Evolutionary conservation across 306 rosid species (phyloP).

Genomic region (Arachis hypogaea): DNA sequence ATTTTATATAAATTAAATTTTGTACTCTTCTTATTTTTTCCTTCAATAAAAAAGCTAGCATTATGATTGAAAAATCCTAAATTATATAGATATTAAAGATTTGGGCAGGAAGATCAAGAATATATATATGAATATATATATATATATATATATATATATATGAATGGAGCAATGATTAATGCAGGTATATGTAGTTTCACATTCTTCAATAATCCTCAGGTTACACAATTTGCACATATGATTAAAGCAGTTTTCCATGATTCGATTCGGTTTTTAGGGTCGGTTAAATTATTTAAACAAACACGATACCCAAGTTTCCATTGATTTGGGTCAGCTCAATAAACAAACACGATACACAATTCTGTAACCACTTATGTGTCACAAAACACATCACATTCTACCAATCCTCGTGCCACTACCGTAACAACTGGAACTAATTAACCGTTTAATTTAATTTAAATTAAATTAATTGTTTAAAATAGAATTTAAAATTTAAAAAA

Average conservation of each 20-base stretch:
- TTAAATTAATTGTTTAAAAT: no score
- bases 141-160: background rate
- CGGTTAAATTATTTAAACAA: constrained; percentile 47
- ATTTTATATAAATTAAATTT: background rate
- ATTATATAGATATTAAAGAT: constrained; percentile 14
- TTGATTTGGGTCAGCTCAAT: constrained; percentile 33
- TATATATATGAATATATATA: background rate
- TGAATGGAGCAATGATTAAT: constrained; percentile 15
- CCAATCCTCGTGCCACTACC: no score
- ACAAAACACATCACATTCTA: no score
- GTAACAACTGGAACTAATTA: no score
- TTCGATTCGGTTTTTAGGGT: constrained; percentile 54
- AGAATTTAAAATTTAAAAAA: no score
- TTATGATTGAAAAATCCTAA: constrained; percentile 48
- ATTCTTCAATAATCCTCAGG: constrained; percentile 9
- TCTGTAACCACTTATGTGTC: no score
- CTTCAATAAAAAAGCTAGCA: constrained; percentile 1
- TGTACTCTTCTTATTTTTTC: constrained; percentile 1
- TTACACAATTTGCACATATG: constrained; percentile 42
- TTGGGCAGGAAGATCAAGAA: constrained; percentile 15
- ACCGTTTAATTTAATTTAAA: no score
- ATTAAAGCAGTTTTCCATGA: constrained; percentile 45
- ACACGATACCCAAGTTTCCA: constrained; percentile 27
- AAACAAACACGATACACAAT: background rate
- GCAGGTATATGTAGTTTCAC: constrained; percentile 31